phyloP scores from a whole-genome alignment of 768 basidiomycete genomes.

The Russula foetens region DNA sequence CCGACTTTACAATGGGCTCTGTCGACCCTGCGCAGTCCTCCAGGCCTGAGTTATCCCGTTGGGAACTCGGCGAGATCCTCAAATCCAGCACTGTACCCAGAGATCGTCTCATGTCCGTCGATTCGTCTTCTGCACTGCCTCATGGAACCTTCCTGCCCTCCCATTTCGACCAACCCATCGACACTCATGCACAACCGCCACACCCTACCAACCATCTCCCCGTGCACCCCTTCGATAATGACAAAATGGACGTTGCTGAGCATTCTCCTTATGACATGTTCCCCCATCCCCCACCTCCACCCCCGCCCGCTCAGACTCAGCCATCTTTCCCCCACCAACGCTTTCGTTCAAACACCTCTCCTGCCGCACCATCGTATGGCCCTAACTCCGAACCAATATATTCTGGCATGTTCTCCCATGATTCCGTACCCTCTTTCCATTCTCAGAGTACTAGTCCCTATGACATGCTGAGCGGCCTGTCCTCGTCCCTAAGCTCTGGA shows the following conservation, averaged over 20 bases:
- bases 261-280: constrained; percentile 61
- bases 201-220: constrained; percentile 27
- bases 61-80: constrained; percentile 40
- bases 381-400: constrained; percentile 53
- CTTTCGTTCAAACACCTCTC: constrained; percentile 66
- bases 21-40: constrained; percentile 31
- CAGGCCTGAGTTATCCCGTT: constrained; percentile 30
- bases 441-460: constrained; percentile 47
- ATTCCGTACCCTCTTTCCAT: constrained; percentile 51
- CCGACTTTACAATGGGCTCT: constrained; percentile 17
- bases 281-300: constrained; percentile 28
- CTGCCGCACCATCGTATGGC: constrained; percentile 48
- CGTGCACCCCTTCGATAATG: constrained; percentile 39
- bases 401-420: constrained; percentile 49
- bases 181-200: constrained; percentile 32
- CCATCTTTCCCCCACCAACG: constrained; percentile 46
- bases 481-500: constrained; percentile 58
- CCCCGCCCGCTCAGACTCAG: constrained; percentile 6
- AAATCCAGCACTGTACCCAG: constrained; percentile 31
- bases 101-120: constrained; percentile 31
- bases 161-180: constrained; percentile 28
- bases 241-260: constrained; percentile 49
- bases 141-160: constrained; percentile 45
- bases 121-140: constrained; percentile 31
- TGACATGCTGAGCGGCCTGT: constrained; percentile 54